Conservation (phyloP, 23 red algal species). For the Gracilaria caudata region DNA sequence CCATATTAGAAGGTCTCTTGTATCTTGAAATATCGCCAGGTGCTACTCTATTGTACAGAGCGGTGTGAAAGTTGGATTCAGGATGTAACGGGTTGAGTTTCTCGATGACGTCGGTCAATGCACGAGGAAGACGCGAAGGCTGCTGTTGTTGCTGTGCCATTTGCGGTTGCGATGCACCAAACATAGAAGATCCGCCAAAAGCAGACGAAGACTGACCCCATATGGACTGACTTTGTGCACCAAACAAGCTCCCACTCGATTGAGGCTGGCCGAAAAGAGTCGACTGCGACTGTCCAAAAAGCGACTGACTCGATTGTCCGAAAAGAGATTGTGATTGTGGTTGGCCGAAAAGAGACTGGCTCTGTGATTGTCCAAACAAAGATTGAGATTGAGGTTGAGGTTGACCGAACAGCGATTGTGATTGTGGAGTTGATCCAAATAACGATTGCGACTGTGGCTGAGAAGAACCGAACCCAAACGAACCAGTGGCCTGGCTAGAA, state of each 20-base stretch:
- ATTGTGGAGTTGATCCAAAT: constrained; percentile 39
- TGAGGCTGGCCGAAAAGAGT: constrained; percentile 34
- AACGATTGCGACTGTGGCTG: constrained; percentile 32
- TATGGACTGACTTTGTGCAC: constrained; percentile 18
- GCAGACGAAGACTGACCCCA: constrained; percentile 28
- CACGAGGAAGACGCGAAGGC: constrained; percentile 39
- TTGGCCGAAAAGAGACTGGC: constrained; percentile 52
- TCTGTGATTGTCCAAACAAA: constrained; percentile 23
- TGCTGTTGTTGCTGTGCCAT: constrained; percentile 56
- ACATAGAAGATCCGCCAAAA: constrained; percentile 36
- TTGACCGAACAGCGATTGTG: constrained; percentile 46
- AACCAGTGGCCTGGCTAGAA: neutral
- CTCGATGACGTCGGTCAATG: constrained; percentile 54
- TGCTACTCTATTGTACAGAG: constrained; percentile 71
- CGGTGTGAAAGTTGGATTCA: constrained; percentile 50
- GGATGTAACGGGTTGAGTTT: constrained; percentile 54
- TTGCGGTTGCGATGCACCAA: constrained; percentile 45
- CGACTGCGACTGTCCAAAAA: constrained; percentile 46
- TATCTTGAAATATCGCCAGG: constrained; percentile 40
- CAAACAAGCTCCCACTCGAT: constrained; percentile 36
- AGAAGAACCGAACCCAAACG: constrained; percentile 9
- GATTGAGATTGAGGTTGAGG: constrained; percentile 18
- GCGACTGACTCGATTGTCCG: constrained; percentile 19
- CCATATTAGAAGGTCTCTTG: constrained; percentile 46
- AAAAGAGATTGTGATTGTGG: constrained; percentile 17